A percentile compares a stretch with the other conserved stretches of the same genome.
Evolutionary conservation across 306 rosid species (phyloP).

Genomic region (Cicer arietinum): DNA sequence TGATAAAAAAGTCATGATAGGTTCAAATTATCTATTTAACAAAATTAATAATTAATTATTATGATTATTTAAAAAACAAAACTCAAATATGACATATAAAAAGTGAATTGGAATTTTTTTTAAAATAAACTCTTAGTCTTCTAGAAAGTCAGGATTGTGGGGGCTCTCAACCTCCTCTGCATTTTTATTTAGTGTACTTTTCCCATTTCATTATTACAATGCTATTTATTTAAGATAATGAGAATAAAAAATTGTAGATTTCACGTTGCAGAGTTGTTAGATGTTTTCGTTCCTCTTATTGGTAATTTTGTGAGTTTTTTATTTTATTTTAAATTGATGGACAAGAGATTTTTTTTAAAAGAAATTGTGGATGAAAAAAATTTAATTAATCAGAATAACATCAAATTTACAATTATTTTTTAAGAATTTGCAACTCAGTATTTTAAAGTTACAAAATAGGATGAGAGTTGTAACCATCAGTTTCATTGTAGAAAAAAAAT

Average conservation of each 20-base stretch:
- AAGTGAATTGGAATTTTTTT: too few relatives aligned
- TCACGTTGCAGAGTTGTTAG: slow-evolving; percentile 21
- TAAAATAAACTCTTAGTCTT: neutral
- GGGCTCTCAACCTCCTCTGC: neutral
- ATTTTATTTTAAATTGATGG: neutral
- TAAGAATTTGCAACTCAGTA: too few relatives aligned
- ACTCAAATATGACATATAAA: too few relatives aligned
- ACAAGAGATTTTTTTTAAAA: neutral
- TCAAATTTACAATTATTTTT: too few relatives aligned
- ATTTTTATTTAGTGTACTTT: neutral
- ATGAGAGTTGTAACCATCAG: neutral
- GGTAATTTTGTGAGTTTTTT: neutral
- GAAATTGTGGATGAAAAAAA: too few relatives aligned
- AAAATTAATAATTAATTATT: too few relatives aligned
- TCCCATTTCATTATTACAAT: neutral
- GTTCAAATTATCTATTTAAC: too few relatives aligned
- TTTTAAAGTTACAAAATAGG: too few relatives aligned
- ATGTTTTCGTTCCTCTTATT: slow-evolving; percentile 4
- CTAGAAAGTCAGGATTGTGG: slow-evolving; percentile 15
- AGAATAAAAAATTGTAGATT: neutral
- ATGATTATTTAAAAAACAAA: too few relatives aligned
- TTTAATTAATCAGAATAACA: too few relatives aligned
- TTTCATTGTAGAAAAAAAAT: neutral
- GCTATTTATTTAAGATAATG: neutral
- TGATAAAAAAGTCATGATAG: too few relatives aligned